A percentile compares a stretch with the other conserved stretches of the same genome.
These are phyloP conservation scores for Ilyonectria robusta DNA, from an alignment of 2,329 filamentous ascomycete species.

Conservation along the genomic window DNA sequence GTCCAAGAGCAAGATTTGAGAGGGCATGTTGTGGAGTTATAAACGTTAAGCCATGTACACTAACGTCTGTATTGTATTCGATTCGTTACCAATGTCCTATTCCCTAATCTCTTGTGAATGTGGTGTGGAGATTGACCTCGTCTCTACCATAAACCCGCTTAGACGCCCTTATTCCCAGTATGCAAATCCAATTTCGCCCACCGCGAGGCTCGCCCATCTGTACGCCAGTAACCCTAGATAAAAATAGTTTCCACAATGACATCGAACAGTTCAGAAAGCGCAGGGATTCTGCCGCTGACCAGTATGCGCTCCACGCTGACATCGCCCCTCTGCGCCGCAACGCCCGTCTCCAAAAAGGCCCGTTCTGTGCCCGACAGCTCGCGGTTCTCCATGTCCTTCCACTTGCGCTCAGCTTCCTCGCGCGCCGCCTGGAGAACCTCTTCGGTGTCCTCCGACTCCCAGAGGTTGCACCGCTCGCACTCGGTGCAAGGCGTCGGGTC, in stretches of 20 bases:
- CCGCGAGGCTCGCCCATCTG: conserved; percentile 34
- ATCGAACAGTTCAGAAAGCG: conserved; percentile 61
- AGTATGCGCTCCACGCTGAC: conserved; percentile 53
- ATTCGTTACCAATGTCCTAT: conserved; percentile 35
- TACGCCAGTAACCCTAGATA: conserved; percentile 48
- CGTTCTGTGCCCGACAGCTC: conserved; percentile 69
- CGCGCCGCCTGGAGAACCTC: conserved; percentile 77
- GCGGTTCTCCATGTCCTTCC: conserved; percentile 75
- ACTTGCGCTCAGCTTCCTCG: conserved; percentile 79
- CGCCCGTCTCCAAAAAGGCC: conserved; percentile 70
- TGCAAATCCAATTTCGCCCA: conserved; percentile 33
- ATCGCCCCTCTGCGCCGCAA: conserved; percentile 50
- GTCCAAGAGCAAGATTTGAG: conserved; percentile 51
- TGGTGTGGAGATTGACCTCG: conserved; percentile 16
- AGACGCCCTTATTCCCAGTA: conserved; percentile 19
- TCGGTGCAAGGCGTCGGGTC: conserved; percentile 80
- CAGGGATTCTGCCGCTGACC: conserved; percentile 53
- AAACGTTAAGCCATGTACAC: conserved; percentile 38
- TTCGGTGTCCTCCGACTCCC: conserved; percentile 82
- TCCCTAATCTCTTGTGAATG: conserved; percentile 36
- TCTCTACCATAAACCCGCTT: conserved; percentile 30
- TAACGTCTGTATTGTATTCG: conserved; percentile 47
- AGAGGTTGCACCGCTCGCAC: conserved; percentile 86
- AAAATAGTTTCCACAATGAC: conserved; percentile 61
- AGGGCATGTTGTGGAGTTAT: conserved; percentile 31